These are phyloP conservation scores for Nakataea oryzae DNA, from an alignment of 2,329 filamentous ascomycete species.

Conservation along the genomic window DNA sequence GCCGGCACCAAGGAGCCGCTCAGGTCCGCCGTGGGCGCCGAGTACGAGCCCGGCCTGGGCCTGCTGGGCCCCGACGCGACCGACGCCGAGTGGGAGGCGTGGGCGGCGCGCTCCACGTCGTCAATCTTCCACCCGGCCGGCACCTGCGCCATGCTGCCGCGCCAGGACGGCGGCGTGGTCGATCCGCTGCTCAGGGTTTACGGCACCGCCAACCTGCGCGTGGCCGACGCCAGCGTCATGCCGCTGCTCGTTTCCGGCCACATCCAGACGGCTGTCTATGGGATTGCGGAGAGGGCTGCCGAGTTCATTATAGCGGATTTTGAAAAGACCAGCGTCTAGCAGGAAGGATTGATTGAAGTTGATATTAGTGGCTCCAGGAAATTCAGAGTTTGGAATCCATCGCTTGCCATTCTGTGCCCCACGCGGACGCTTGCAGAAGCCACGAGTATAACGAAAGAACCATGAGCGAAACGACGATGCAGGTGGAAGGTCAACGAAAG, in stretches of 20 bases:
- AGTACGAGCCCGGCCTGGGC: constrained; percentile 21
- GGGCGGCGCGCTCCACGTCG: background rate
- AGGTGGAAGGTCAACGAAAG: too few species aligned
- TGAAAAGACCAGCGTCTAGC: background rate
- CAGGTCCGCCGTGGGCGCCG: constrained; percentile 16
- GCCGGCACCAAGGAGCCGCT: constrained; percentile 21
- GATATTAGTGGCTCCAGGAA: too few species aligned
- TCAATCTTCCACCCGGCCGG: constrained; percentile 28
- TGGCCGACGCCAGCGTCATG: constrained; percentile 39
- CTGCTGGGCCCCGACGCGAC: constrained; percentile 4
- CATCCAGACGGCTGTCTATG: constrained; percentile 42
- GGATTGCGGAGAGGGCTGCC: constrained; percentile 36
- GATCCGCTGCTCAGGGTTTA: constrained; percentile 31
- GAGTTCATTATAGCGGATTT: constrained; percentile 10
- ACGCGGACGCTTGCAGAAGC: too few species aligned
- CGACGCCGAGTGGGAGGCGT: constrained; percentile 10
- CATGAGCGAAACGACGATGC: too few species aligned
- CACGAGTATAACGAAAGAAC: too few species aligned
- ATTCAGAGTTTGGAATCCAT: too few species aligned
- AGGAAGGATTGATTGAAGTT: too few species aligned
- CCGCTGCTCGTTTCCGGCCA: constrained; percentile 34
- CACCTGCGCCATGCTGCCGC: constrained; percentile 35
- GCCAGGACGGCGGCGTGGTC: constrained; percentile 33
- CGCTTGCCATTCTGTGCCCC: too few species aligned
- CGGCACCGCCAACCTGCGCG: constrained; percentile 33